Percentiles rank a stretch among this genome's conserved stretches.
Evolutionary conservation across 78 protist species (phyloP).

Genomic region (Creolimax fragrantissima): DNA sequence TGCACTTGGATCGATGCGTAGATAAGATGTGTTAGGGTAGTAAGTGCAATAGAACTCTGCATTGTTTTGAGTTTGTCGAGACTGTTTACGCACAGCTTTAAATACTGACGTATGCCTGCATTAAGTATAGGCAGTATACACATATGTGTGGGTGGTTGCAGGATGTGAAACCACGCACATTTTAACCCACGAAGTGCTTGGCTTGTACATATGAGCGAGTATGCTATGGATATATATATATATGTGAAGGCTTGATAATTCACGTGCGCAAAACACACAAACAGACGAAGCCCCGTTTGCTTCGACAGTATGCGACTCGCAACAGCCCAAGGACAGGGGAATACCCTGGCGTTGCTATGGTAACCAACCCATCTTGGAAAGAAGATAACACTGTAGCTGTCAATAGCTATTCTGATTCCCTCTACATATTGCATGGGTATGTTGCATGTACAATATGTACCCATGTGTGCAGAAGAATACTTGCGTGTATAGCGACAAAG

Average conservation of each 20-base stretch:
- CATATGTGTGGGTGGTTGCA: background rate
- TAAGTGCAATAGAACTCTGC: no score
- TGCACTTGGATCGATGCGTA: background rate
- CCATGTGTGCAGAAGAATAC: no score
- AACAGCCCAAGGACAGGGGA: background rate
- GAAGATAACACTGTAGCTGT: background rate
- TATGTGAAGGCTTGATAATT: background rate
- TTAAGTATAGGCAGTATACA: no score
- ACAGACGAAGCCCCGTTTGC: background rate
- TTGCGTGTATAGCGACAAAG: no score
- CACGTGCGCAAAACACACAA: background rate
- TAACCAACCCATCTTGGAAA: background rate
- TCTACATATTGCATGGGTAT: background rate
- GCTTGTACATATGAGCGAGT: no score
- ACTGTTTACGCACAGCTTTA: background rate
- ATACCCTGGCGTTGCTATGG: background rate
- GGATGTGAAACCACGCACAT: no score
- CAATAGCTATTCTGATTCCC: background rate
- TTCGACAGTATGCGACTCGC: background rate
- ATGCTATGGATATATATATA: background rate
- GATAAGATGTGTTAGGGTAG: background rate
- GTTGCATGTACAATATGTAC: no score
- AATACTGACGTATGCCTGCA: background rate
- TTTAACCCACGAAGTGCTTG: no score
- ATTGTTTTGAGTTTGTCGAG: no score